These are phyloP conservation scores for Podaxis sp. DNA, from an alignment of 768 basidiomycete genomes.

Conservation along the genomic window DNA sequence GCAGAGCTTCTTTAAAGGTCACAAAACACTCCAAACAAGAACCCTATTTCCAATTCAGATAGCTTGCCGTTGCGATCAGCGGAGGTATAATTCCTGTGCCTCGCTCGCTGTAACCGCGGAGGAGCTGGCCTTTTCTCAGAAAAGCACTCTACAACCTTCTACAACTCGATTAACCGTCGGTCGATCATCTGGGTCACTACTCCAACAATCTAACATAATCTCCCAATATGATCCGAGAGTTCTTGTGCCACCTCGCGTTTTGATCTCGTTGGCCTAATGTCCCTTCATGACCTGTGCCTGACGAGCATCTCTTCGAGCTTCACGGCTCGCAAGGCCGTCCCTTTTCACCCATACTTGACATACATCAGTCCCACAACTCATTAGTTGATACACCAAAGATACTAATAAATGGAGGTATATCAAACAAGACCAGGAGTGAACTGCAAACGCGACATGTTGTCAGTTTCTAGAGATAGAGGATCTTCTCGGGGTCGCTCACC, in stretches of 20 bases:
- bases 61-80: neutral
- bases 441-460: too few species aligned
- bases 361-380: too few species aligned
- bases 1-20: neutral
- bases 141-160: neutral
- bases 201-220: constrained; percentile 5
- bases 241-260: neutral
- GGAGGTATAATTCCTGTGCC: neutral
- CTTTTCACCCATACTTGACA: too few species aligned
- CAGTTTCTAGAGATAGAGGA: too few species aligned
- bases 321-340: too few species aligned
- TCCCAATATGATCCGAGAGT: neutral
- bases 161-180: neutral
- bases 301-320: too few species aligned
- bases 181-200: neutral
- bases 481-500: neutral
- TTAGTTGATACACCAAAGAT: too few species aligned
- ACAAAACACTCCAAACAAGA: neutral
- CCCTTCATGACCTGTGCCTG: too few species aligned
- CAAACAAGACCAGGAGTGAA: too few species aligned
- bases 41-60: neutral
- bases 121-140: neutral
- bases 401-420: too few species aligned
- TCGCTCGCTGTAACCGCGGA: neutral
- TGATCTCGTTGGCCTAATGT: constrained; percentile 17